Percentiles rank a stretch among this genome's conserved stretches.
Conservation (phyloP, 495 filamentous ascomycete species). For the Ramalina intermedia region DNA sequence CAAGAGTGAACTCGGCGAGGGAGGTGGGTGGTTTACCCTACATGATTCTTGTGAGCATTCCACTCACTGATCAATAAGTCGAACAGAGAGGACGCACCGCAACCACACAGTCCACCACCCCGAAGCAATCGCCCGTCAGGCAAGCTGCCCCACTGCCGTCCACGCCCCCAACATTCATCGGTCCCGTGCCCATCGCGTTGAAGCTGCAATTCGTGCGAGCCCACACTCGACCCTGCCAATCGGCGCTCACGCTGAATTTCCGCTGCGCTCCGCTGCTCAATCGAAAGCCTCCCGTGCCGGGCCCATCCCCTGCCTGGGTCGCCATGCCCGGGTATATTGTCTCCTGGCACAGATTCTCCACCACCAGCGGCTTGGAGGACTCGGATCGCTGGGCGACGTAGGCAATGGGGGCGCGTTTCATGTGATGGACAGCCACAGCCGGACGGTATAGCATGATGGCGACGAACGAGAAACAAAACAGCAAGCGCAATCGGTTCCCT, state of each 20-base stretch:
- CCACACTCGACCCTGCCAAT: conserved; percentile 74
- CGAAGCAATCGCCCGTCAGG: conserved; percentile 58
- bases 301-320: conserved; percentile 50
- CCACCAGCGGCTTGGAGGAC: conserved; percentile 24
- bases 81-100: conserved; percentile 33
- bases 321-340: conserved; percentile 58
- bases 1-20: conserved; percentile 62
- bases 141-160: conserved; percentile 43
- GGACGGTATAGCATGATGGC: background rate
- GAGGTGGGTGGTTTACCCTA: conserved; percentile 52
- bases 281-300: conserved; percentile 47
- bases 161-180: conserved; percentile 22
- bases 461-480: background rate
- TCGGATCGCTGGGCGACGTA: conserved; percentile 11
- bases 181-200: conserved; percentile 38
- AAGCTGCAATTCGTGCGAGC: conserved; percentile 71
- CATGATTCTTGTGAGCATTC: conserved; percentile 9
- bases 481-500: background rate
- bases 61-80: background rate
- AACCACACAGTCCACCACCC: conserved; percentile 46
- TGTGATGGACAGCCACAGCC: conserved; percentile 16
- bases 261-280: conserved; percentile 34
- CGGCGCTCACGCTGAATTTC: conserved; percentile 41
- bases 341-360: conserved; percentile 54
- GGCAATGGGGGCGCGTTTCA: conserved; percentile 14